These are phyloP conservation scores for Cnidoscolus chayamansa DNA, from an alignment of 441 rosid species.

Conservation along the genomic window DNA sequence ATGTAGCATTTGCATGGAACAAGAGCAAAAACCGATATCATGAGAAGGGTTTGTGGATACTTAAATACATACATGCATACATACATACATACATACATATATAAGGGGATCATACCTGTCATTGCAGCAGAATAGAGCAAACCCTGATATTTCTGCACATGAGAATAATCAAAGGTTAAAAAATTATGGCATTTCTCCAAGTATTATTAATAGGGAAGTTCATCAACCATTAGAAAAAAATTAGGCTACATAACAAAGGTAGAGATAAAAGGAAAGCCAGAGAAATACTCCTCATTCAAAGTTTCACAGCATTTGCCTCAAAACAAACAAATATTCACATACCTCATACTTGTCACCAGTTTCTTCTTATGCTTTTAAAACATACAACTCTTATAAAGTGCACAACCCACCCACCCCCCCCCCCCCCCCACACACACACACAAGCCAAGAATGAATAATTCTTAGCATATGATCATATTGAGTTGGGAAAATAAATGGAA, in stretches of 20 bases:
- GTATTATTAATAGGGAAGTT: not conserved
- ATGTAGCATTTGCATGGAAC: not conserved
- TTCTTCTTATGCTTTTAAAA: not conserved
- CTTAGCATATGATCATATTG: not conserved
- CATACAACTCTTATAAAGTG: not conserved
- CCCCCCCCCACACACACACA: no score
- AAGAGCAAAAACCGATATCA: not conserved
- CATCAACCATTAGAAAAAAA: not conserved
- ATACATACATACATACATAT: not conserved
- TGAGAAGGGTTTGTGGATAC: not conserved
- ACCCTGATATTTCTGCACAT: slow-evolving; percentile 54
- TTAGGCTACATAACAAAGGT: not conserved
- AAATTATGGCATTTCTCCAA: slow-evolving; percentile 1
- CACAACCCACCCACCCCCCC: no score
- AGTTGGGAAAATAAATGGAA: not conserved
- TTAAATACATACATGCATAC: no score
- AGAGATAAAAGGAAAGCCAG: not conserved
- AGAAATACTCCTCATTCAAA: not conserved
- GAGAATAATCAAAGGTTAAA: slow-evolving; percentile 13
- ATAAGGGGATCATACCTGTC: slow-evolving; percentile 45
- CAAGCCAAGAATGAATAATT: not conserved
- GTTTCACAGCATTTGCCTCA: not conserved
- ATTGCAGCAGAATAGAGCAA: slow-evolving; percentile 60
- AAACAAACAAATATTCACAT: not conserved
- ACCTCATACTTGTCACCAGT: not conserved